Conservation (phyloP, 345 rosid species). For the Rhodamnia rubescens region DNA sequence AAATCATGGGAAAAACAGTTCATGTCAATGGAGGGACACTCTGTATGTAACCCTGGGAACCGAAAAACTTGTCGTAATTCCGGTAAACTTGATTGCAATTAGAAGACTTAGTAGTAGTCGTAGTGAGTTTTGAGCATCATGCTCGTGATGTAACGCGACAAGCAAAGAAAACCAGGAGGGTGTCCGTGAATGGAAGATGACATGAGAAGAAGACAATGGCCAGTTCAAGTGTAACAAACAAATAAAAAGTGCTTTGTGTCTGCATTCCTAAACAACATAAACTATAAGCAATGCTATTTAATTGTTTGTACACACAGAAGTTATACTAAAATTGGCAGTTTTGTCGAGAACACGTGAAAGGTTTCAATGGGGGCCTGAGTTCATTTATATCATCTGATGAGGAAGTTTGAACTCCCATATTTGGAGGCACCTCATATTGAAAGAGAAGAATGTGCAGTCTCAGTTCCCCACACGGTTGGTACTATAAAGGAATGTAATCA, state of each 20-base stretch:
- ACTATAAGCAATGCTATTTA: neutral
- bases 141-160: neutral
- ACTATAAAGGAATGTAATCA: too few species aligned
- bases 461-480: neutral
- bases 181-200: neutral
- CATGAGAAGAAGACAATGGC: neutral
- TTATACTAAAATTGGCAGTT: neutral
- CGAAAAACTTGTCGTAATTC: neutral
- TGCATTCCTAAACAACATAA: neutral
- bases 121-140: neutral
- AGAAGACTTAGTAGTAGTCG: neutral
- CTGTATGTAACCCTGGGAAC: neutral
- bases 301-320: neutral
- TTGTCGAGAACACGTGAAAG: neutral
- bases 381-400: neutral
- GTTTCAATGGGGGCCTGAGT: neutral
- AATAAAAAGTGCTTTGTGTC: neutral
- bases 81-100: neutral
- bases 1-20: neutral
- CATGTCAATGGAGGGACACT: neutral
- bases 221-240: too few species aligned
- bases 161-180: neutral
- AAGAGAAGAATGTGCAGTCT: neutral
- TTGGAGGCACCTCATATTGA: neutral
- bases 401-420: neutral